Conservation (phyloP, 495 filamentous ascomycete genomes). For the Talaromyces nanjingensis region DNA sequence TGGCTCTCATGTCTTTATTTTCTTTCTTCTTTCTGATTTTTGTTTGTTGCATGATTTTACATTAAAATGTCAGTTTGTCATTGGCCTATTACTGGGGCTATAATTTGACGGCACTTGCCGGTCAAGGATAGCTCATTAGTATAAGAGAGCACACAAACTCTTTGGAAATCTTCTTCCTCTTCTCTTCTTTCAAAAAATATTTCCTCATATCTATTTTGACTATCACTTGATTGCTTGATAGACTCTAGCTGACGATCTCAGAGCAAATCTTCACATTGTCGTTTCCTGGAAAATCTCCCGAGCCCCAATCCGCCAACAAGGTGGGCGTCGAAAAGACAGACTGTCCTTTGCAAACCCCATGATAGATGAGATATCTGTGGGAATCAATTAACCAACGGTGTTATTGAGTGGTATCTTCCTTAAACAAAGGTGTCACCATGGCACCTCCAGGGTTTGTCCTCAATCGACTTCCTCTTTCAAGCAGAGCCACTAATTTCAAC, state of each 20-base stretch:
- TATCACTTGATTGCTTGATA: neutral
- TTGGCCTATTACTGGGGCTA: neutral
- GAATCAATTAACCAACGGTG: too few species aligned
- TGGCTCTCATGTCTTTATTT: neutral
- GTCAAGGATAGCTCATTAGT: neutral
- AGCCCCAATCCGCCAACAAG: neutral
- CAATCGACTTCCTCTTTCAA: neutral
- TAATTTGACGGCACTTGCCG: neutral
- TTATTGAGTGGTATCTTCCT: neutral
- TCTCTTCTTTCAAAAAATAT: neutral
- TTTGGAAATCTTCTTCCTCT: neutral
- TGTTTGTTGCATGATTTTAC: neutral
- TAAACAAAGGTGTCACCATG: neutral
- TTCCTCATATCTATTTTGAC: neutral
- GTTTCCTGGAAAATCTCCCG: neutral
- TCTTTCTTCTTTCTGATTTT: neutral
- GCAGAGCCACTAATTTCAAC: neutral
- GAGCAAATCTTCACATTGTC: neutral
- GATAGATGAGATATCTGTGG: too few species aligned
- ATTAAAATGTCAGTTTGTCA: neutral
- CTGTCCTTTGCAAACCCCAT: neutral
- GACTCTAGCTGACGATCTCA: neutral
- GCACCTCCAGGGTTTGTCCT: neutral
- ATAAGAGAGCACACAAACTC: neutral
- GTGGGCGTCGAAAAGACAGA: neutral